phyloP scores from a whole-genome alignment of 2,329 filamentous ascomycete genomes.

The Aspergillus sergii region DNA sequence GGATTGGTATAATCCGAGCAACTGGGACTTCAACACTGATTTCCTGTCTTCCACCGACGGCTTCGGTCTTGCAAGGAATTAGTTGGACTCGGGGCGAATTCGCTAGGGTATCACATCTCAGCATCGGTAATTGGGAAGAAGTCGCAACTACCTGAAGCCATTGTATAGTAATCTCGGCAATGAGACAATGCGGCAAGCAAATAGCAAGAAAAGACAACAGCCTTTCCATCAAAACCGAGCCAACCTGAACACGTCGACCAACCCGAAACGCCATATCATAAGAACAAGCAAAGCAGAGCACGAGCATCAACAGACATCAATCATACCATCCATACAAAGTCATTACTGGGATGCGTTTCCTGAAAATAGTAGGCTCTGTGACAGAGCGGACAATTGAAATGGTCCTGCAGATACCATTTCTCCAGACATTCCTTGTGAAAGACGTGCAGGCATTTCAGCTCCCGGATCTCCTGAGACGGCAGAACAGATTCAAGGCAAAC shows the following conservation, averaged over 20 bases:
- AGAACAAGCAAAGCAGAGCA: neutral
- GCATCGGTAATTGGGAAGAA: neutral
- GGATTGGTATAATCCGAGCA: conserved; percentile 37
- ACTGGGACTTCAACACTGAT: conserved; percentile 37
- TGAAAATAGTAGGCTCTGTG: conserved; percentile 39
- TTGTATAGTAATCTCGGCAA: neutral
- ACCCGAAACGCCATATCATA: neutral
- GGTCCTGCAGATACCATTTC: conserved; percentile 43
- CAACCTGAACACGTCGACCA: neutral
- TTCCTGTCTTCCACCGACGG: conserved; percentile 26
- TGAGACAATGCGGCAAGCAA: neutral
- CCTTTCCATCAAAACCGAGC: neutral
- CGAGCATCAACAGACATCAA: conserved; percentile 8
- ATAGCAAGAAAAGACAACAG: neutral
- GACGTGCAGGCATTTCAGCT: conserved; percentile 42
- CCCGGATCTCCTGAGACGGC: conserved; percentile 38
- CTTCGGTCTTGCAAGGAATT: conserved; percentile 21
- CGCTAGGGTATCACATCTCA: conserved; percentile 3
- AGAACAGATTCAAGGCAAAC: conserved; percentile 43
- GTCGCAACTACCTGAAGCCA: neutral
- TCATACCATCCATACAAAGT: conserved; percentile 43
- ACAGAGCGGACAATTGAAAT: conserved; percentile 43
- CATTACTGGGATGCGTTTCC: conserved; percentile 31
- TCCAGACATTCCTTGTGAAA: conserved; percentile 45
- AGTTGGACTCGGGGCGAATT: neutral